Evolutionary conservation across 2,329 filamentous ascomycete genomes (phyloP).

Genomic region (Monilinia laxa): DNA sequence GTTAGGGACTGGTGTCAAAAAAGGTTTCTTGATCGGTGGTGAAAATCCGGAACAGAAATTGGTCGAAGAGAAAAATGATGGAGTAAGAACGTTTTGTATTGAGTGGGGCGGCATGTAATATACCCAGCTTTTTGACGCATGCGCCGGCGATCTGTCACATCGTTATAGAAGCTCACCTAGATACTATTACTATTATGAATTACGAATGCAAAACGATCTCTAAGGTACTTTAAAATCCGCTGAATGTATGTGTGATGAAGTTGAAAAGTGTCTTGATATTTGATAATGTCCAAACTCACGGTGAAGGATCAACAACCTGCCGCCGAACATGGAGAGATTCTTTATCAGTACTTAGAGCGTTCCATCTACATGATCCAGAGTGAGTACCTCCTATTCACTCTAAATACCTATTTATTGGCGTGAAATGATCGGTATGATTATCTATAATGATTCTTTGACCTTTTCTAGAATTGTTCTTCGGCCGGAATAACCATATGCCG

Average conservation of each 20-base stretch:
- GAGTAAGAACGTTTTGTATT: constrained; percentile 74
- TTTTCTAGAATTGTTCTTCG: constrained; percentile 6
- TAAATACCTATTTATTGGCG: too few species aligned
- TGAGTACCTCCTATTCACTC: too few species aligned
- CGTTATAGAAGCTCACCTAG: not conserved
- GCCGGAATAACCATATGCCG: constrained; percentile 11
- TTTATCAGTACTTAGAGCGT: too few species aligned
- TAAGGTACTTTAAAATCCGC: not conserved
- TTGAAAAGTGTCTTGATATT: not conserved
- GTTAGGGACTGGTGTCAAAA: constrained; percentile 92
- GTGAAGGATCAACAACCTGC: too few species aligned
- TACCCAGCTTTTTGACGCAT: not conserved
- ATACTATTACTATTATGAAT: not conserved
- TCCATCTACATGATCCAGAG: too few species aligned
- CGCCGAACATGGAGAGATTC: too few species aligned
- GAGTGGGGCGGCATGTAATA: constrained; percentile 91
- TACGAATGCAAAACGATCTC: not conserved
- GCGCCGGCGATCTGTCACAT: not conserved
- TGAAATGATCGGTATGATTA: too few species aligned
- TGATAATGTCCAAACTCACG: too few species aligned
- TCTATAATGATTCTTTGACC: too few species aligned
- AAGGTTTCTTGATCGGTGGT: constrained; percentile 85
- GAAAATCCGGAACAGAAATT: constrained; percentile 45
- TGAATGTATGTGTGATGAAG: not conserved
- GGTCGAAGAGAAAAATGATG: constrained; percentile 40